Conservation (phyloP, 2,329 filamentous ascomycete species). For the Coniochaeta sp. region DNA sequence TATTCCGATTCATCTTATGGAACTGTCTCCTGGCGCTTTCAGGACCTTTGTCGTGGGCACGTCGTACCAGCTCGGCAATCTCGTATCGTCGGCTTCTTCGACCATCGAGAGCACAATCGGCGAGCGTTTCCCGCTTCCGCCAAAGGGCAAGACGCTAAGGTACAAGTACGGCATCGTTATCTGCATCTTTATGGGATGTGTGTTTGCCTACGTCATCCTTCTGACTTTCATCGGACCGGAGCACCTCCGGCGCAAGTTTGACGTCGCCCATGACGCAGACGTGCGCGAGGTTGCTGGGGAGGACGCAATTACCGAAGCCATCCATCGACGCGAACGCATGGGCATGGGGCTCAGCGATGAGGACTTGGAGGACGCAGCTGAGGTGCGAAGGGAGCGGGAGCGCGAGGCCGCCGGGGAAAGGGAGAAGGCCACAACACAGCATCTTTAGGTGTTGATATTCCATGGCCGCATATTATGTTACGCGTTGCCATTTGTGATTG, state of each 20-base stretch:
- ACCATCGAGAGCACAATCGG: conserved; percentile 74
- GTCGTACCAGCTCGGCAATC: conserved; percentile 70
- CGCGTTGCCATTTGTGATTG: no score
- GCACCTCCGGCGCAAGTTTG: conserved; percentile 43
- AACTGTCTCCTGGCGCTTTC: conserved; percentile 65
- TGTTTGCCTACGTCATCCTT: conserved; percentile 57
- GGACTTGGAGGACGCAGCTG: conserved; percentile 13
- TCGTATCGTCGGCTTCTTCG: conserved; percentile 60
- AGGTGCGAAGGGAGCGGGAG: conserved; percentile 5
- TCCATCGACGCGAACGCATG: conserved; percentile 13
- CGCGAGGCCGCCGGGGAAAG: conserved; percentile 1
- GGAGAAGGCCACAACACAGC: not conserved
- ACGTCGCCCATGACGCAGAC: conserved; percentile 40
- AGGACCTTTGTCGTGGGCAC: conserved; percentile 70
- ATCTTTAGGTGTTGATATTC: not conserved
- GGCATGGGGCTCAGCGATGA: conserved; percentile 12
- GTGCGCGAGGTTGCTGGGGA: conserved; percentile 37
- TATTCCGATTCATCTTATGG: conserved; percentile 73
- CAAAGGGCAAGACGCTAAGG: conserved; percentile 40
- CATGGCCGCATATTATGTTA: no score
- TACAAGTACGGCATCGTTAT: conserved; percentile 80
- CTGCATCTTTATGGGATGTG: conserved; percentile 85
- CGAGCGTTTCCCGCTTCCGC: conserved; percentile 64
- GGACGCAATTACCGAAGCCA: conserved; percentile 20
- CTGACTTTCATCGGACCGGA: conserved; percentile 58